phyloP scores from a whole-genome alignment of 257 asterid genomes.

The Solanum bulbocastanum region DNA sequence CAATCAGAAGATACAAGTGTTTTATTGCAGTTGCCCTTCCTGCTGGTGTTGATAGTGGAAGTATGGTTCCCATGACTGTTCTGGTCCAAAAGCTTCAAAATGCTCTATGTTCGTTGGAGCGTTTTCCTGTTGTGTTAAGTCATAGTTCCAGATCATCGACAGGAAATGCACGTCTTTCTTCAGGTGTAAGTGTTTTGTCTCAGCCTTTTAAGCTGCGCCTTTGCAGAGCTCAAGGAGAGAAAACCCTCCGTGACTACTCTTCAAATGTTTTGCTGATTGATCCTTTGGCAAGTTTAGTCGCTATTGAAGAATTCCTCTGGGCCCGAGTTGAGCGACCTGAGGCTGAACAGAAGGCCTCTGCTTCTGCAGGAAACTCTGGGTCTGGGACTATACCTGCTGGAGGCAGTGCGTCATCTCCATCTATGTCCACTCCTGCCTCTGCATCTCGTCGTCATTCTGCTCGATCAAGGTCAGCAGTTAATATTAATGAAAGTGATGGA shows the following conservation, averaged over 20 bases:
- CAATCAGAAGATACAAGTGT: slow-evolving; percentile 67
- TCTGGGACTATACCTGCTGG: slow-evolving; percentile 42
- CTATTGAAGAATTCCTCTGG: slow-evolving; percentile 94
- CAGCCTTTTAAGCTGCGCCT: slow-evolving; percentile 95
- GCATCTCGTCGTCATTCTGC: slow-evolving; percentile 62
- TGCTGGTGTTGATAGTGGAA: slow-evolving; percentile 24
- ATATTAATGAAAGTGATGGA: slow-evolving; percentile 37
- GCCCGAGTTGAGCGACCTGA: slow-evolving; percentile 74
- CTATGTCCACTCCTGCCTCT: slow-evolving; percentile 38
- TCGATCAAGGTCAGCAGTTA: slow-evolving; percentile 61
- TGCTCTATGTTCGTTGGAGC: slow-evolving; percentile 88
- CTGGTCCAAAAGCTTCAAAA: slow-evolving; percentile 86
- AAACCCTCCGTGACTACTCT: slow-evolving; percentile 91
- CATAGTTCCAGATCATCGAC: slow-evolving; percentile 69
- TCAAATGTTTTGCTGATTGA: slow-evolving; percentile 85
- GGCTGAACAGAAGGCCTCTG: slow-evolving; percentile 56
- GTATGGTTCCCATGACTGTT: slow-evolving; percentile 57
- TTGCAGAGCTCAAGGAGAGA: slow-evolving; percentile 90
- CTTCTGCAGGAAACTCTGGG: slow-evolving; percentile 48
- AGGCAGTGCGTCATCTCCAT: slow-evolving; percentile 39
- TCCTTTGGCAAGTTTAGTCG: slow-evolving; percentile 89
- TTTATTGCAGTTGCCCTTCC: slow-evolving; percentile 82
- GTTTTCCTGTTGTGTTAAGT: slow-evolving; percentile 90
- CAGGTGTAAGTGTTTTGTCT: slow-evolving; percentile 80
- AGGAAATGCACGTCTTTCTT: slow-evolving; percentile 79